Evolutionary conservation across 768 basidiomycete species (phyloP).

Genomic region (Tulasnella sp.): DNA sequence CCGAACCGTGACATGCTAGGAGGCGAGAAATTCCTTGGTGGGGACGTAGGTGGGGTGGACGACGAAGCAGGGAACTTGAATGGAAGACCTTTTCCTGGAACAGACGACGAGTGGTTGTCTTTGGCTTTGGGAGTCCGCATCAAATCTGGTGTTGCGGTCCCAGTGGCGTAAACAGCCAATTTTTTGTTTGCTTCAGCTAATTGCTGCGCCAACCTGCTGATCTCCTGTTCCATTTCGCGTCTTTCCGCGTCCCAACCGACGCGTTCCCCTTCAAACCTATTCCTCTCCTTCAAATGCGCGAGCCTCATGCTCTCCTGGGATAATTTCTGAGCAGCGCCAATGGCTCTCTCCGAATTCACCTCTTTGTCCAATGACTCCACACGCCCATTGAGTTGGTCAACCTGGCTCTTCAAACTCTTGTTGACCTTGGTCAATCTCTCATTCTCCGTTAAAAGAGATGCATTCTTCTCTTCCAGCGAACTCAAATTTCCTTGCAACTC

Average conservation of each 20-base stretch:
- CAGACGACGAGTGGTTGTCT: no score
- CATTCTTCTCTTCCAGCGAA: slow-evolving; percentile 5
- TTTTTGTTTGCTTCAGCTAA: slow-evolving; percentile 28
- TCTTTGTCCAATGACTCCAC: slow-evolving; percentile 8
- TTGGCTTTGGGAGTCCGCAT: not conserved
- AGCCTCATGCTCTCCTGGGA: slow-evolving; percentile 1
- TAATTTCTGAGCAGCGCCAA: slow-evolving; percentile 2
- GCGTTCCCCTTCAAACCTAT: slow-evolving; percentile 24
- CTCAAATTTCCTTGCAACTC: not conserved
- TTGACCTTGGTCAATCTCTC: not conserved
- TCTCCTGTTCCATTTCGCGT: slow-evolving; percentile 40
- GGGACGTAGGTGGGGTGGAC: not conserved
- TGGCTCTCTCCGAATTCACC: slow-evolving; percentile 4
- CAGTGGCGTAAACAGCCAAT: slow-evolving; percentile 18
- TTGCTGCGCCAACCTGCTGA: slow-evolving; percentile 36
- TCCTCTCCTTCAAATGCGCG: slow-evolving; percentile 7
- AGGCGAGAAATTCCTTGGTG: not conserved
- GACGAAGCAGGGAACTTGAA: slow-evolving; percentile 4
- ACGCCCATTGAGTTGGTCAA: no score
- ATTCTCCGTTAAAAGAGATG: not conserved
- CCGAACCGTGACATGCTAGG: not conserved
- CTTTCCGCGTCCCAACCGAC: slow-evolving; percentile 27
- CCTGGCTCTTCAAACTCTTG: not conserved
- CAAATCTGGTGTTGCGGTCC: not conserved
- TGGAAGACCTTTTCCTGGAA: not conserved